Base-by-base conservation (phyloP, 1,284 basidiomycete genomes). In the Cutaneotrichosporon curvatum region DNA sequence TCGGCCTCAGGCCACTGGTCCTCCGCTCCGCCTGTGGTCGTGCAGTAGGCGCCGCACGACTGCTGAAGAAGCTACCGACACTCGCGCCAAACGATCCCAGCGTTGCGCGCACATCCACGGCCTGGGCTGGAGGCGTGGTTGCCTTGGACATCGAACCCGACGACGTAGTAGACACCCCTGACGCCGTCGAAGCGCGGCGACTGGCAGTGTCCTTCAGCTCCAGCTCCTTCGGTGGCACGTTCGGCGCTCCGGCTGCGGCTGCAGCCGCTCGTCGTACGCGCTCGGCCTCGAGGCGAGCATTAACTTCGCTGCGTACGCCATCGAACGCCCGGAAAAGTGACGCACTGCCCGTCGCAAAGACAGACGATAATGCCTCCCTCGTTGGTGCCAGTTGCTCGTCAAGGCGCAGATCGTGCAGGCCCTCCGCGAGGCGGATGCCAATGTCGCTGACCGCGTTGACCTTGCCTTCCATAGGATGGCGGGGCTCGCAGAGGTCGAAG, bases 401-500 rank as follows among this genome's bases (percentile, higher is more conserved):
- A 4, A 95, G 70, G 62, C 85, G 87, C 39, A 95, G 77, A 23
- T 94, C 90, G 64, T 94, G 87, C 25, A 95, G 79, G 2, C 90
- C 89, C 72, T 95, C 89, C 4, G 67, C 55, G 14, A 96, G 76
- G 6, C 90, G 82, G 8, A 95, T 76, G 12, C 89, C 85, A 31
- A 96, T 83, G 60, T 96, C 90, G 5, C 87, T 77, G 2, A 94
- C 85, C 1, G 87, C 81, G n/a, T 84, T 85, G 0, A 85, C 84
- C 63, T 85, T 87, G 55, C 87, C 85, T 49, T 82, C 84, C 63
- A 87, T 92, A 31, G 90, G 90, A 69, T 94, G 90, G 43, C 84
- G 76, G 36, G 90, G 86, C 68, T 96, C 91, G 45, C 89, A 78
- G 43, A 95, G 85, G 67, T 96, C 91, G 63, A 96, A 96, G 16